Base-by-base conservation (phyloP, 352 stramenopile genomes). In the Globisporangium middletonii region DNA sequence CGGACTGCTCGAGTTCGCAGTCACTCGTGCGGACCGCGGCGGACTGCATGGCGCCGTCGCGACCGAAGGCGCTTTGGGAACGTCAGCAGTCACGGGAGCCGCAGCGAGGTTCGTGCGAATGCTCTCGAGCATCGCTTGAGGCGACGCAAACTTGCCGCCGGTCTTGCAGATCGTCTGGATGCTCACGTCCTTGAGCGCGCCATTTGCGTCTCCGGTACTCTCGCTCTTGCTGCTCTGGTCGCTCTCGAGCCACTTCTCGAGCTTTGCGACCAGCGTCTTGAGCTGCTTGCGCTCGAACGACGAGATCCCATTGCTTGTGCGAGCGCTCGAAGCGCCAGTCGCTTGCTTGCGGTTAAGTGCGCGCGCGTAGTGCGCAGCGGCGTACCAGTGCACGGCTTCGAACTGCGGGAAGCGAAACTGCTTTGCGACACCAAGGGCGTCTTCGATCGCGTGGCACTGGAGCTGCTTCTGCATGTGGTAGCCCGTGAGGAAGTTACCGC, bases 381-480 rank as follows among this genome's bases (percentile, higher is more conserved):
- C 67, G 53, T 75, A 76, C 73, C 73, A 83, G 37, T 77, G 52
- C 4, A 66, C 46, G 16, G 50, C 48, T 46, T 73, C 66, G 26
- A 77, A 74, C 46, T 71, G 43, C 2, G 73, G 73, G 38, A 79
- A 83, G 26, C 63, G 60, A 35, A 73, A 78, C 12, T 52, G 53
- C 2, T 53, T 58, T 37, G 67, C 45, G 12, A 75, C 59, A 15
- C 58, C 45, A 8, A 76, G 63, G 18, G 51, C 37, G 18, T 67
- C 50, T 37, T 83, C 73, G 27, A 71, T 66, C 9, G 54, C 46
- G 46, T 76, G 60, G 47, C 68, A 77, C 2, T 23, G 59, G 16
- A 78, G 27, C 18, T 79, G 73, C 43, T 53, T 76, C 23, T 51
- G 35, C 12, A 79, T 70, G 64, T 79, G 63, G 33, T 78, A 72